These are phyloP conservation scores for Lachnellula occidentalis DNA, from an alignment of 2,329 filamentous ascomycete genomes.

Conservation along the genomic window DNA sequence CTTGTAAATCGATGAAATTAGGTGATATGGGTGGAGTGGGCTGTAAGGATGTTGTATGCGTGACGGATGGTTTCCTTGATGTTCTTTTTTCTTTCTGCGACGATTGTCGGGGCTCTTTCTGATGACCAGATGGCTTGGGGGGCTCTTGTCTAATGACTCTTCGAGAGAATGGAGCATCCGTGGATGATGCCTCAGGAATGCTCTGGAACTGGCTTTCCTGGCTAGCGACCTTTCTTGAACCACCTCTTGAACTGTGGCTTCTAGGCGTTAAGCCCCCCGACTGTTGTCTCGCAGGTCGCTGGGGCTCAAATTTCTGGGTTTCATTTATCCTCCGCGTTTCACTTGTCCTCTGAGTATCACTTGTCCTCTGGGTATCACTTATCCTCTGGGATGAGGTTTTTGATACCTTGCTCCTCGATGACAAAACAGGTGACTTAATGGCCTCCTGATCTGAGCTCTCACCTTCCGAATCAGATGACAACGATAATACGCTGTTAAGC, in stretches of 20 bases:
- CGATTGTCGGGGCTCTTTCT: background rate
- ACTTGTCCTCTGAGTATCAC: background rate
- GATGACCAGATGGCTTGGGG: background rate
- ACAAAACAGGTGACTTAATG: conserved; percentile 3
- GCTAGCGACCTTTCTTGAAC: background rate
- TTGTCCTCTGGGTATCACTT: background rate
- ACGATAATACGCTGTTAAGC: conserved; percentile 29
- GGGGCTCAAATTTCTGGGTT: background rate
- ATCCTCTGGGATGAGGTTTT: background rate
- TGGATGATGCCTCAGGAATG: conserved; percentile 14
- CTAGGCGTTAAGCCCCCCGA: conserved; percentile 5
- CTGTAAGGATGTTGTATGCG: conserved; percentile 14
- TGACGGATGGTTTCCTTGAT: conserved; percentile 8
- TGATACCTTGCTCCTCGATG: conserved; percentile 1
- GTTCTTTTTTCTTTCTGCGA: conserved; percentile 1
- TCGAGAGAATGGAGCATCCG: background rate
- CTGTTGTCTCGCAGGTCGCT: conserved; percentile 4
- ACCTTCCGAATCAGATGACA: conserved; percentile 30
- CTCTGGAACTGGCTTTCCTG: conserved; percentile 12
- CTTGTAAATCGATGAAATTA: conserved; percentile 19
- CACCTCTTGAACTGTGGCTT: conserved; percentile 5
- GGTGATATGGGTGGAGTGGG: conserved; percentile 30
- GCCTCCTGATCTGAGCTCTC: conserved; percentile 18
- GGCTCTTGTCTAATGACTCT: background rate
- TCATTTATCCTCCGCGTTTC: background rate